phyloP scores from a whole-genome alignment of 2,329 filamentous ascomycete species.

The Penicillium frequentans region DNA sequence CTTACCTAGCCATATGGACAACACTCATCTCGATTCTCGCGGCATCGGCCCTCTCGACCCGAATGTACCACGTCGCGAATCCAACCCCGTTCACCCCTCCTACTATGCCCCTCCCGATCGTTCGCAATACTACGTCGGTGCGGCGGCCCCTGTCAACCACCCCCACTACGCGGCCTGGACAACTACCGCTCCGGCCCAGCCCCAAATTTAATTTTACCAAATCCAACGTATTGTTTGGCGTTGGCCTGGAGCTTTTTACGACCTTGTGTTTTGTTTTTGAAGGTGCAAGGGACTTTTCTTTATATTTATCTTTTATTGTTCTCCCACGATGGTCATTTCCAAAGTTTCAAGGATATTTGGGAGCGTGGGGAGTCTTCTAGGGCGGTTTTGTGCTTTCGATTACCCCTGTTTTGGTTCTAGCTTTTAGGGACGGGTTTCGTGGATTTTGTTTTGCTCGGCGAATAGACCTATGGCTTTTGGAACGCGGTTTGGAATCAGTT shows the following conservation, averaged over 20 bases:
- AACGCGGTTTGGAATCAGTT: slow-evolving; percentile 3
- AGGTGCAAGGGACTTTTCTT: not conserved
- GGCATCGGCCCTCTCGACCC: slow-evolving; percentile 34
- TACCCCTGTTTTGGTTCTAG: slow-evolving; percentile 1
- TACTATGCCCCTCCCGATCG: slow-evolving; percentile 36
- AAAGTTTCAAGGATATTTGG: slow-evolving; percentile 5
- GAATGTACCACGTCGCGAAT: slow-evolving; percentile 37
- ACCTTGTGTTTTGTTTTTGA: slow-evolving; percentile 1
- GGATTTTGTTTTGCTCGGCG: slow-evolving; percentile 11
- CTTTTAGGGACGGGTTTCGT: not conserved
- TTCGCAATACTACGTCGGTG: slow-evolving; percentile 35
- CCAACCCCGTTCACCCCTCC: slow-evolving; percentile 32
- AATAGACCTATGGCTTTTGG: slow-evolving; percentile 16
- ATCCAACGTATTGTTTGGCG: slow-evolving; percentile 5
- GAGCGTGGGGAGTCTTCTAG: slow-evolving; percentile 6
- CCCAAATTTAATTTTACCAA: slow-evolving; percentile 34
- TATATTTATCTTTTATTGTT: not conserved
- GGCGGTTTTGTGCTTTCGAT: slow-evolving; percentile 7
- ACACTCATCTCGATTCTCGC: slow-evolving; percentile 31
- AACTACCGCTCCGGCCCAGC: slow-evolving; percentile 39
- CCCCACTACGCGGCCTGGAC: slow-evolving; percentile 39
- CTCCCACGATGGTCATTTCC: slow-evolving; percentile 1
- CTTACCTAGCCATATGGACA: slow-evolving; percentile 34
- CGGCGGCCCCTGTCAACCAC: slow-evolving; percentile 28
- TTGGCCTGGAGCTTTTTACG: slow-evolving; percentile 9